Percentiles rank a stretch among this genome's conserved stretches.
Evolutionary conservation across 2,329 filamentous ascomycete genomes (phyloP).

Genomic region (Colletotrichum sp.): DNA sequence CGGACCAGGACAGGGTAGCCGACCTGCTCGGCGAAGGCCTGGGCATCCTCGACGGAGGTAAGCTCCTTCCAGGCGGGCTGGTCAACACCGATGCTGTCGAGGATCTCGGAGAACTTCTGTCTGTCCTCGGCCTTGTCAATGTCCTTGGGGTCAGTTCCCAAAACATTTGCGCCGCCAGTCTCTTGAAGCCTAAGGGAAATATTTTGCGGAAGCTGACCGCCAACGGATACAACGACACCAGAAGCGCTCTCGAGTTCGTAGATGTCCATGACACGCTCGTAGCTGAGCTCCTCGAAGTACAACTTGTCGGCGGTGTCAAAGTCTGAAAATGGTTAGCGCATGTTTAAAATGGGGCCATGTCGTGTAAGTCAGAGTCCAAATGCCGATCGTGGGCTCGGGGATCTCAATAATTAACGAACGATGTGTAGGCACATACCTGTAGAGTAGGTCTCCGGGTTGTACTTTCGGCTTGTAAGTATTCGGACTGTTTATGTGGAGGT

Average conservation of each 20-base stretch:
- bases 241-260: conserved; percentile 88
- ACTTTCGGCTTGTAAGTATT: not conserved
- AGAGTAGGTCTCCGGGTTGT: conserved; percentile 69
- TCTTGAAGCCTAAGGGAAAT: conserved; percentile 76
- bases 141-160: conserved; percentile 90
- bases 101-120: conserved; percentile 97
- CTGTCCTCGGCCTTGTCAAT: conserved; percentile 98
- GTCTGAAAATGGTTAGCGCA: conserved; percentile 62
- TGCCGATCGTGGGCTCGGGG: not conserved
- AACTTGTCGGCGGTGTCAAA: conserved; percentile 89
- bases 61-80: conserved; percentile 99
- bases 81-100: conserved; percentile 95
- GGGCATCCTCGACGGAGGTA: conserved; percentile 86
- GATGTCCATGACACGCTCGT: conserved; percentile 98
- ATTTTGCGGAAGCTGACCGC: conserved; percentile 96
- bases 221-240: conserved; percentile 93
- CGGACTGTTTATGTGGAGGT: conserved; percentile 57
- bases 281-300: conserved; percentile 96
- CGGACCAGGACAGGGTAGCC: conserved; percentile 95
- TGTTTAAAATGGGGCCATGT: not conserved
- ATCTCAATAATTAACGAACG: not conserved
- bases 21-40: conserved; percentile 82
- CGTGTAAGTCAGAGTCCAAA: not conserved
- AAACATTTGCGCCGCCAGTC: conserved; percentile 84
- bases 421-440: not conserved